Conservation (phyloP, 345 rosid genomes). For the Toxicodendron radicans region DNA sequence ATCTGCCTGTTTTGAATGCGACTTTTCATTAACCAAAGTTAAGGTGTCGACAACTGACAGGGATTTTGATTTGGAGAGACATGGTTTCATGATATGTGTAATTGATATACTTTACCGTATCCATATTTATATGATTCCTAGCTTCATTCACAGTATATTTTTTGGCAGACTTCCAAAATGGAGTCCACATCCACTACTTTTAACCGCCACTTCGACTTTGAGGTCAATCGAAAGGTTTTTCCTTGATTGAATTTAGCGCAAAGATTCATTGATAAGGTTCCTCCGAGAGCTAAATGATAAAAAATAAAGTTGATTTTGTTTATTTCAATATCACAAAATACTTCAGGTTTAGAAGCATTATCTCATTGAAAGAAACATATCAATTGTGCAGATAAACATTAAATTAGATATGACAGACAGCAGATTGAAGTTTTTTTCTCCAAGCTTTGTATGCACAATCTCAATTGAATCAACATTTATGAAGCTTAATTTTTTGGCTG, state of each 20-base stretch:
- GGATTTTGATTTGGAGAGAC: not conserved
- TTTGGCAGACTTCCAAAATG: not conserved
- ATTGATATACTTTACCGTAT: not conserved
- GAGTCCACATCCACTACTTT: not conserved
- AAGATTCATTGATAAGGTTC: not conserved
- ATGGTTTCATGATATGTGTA: not conserved
- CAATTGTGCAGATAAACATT: not conserved
- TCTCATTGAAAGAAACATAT: not conserved
- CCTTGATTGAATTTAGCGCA: not conserved
- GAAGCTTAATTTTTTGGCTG: no score
- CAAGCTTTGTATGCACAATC: no score
- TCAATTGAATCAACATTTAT: no score
- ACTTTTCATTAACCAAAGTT: not conserved
- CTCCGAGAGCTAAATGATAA: not conserved
- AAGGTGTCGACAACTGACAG: not conserved
- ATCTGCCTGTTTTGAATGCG: not conserved
- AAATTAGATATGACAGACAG: not conserved
- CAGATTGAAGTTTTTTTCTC: not conserved
- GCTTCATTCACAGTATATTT: not conserved
- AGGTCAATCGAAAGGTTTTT: not conserved
- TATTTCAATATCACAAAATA: not conserved
- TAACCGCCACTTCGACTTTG: not conserved
- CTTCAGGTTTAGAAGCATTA: no score
- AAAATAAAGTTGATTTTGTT: not conserved
- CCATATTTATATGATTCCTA: not conserved